A percentile compares a stretch with the other conserved stretches of the same genome.
Evolutionary conservation across 1,284 basidiomycete species (phyloP).

Genomic region (Malassezia sympodialis): DNA sequence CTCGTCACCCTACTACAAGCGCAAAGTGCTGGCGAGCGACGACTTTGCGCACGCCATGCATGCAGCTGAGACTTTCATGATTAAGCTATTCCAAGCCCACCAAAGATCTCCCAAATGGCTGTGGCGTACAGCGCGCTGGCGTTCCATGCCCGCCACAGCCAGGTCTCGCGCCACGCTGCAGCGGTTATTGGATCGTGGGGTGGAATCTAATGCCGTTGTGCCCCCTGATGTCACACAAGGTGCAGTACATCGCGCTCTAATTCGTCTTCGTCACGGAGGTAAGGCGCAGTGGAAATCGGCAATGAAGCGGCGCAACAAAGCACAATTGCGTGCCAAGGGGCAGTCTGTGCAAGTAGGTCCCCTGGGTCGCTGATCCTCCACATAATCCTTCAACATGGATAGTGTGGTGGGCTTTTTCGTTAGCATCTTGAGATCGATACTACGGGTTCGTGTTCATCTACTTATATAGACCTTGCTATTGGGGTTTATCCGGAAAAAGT

Average conservation of each 20-base stretch:
- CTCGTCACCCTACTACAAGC: slow-evolving; percentile 5
- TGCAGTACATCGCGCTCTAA: slow-evolving; percentile 2
- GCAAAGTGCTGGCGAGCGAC: slow-evolving; percentile 1
- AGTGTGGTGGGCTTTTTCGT: not conserved
- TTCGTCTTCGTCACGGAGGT: slow-evolving; percentile 9
- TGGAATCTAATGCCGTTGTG: not conserved
- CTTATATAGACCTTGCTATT: not conserved
- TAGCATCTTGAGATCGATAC: not conserved
- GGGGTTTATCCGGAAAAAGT: not conserved
- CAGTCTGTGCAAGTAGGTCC: slow-evolving; percentile 7
- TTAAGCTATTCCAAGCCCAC: not conserved
- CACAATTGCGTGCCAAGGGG: not conserved
- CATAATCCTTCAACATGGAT: not conserved
- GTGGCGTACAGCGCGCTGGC: slow-evolving; percentile 10
- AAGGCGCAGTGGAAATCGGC: not conserved
- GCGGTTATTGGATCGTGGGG: not conserved
- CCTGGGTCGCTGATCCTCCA: not conserved
- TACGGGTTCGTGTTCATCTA: not conserved
- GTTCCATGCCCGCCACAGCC: slow-evolving; percentile 2
- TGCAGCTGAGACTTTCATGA: slow-evolving; percentile 12
- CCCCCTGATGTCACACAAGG: slow-evolving; percentile 7
- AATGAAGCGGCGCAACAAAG: slow-evolving; percentile 6
- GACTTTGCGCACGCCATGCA: slow-evolving; percentile 12
- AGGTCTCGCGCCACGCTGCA: not conserved
- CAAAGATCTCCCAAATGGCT: slow-evolving; percentile 9